These are phyloP conservation scores for Trichoderma hamatum DNA, from an alignment of 2,329 filamentous ascomycete species.

Conservation along the genomic window DNA sequence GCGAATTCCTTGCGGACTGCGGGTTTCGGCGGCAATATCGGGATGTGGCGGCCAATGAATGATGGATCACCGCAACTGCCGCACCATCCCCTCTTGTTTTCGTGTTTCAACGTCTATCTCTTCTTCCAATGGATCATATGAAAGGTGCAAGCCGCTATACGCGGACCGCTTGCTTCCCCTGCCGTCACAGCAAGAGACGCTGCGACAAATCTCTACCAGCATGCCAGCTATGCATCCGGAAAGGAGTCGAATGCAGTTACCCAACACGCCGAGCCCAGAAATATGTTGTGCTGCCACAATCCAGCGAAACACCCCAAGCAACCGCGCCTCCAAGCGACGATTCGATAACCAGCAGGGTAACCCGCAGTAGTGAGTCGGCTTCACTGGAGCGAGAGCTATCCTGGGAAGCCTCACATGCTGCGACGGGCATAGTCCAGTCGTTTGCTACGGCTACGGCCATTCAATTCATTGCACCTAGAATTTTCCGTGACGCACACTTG, in stretches of 20 bases:
- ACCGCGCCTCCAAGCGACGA: not conserved
- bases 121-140: not conserved
- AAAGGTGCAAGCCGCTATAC: not conserved
- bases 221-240: not conserved
- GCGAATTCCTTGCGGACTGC: not conserved
- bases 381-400: not conserved
- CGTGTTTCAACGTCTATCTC: not conserved
- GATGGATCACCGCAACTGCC: not conserved
- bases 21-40: not conserved
- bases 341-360: not conserved
- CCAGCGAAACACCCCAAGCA: too few species aligned
- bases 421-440: not conserved
- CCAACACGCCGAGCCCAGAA: not conserved
- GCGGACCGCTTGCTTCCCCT: not conserved
- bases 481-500: not conserved
- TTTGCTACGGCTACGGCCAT: not conserved
- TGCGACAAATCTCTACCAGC: slow-evolving; percentile 8
- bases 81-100: not conserved
- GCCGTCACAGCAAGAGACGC: not conserved
- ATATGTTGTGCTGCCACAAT: not conserved
- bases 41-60: not conserved
- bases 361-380: not conserved
- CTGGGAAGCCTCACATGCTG: not conserved
- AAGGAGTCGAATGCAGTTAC: not conserved
- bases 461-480: slow-evolving; percentile 1